Conservation (phyloP, 75 land plant genomes). For the Adiantum capillusveneris region DNA sequence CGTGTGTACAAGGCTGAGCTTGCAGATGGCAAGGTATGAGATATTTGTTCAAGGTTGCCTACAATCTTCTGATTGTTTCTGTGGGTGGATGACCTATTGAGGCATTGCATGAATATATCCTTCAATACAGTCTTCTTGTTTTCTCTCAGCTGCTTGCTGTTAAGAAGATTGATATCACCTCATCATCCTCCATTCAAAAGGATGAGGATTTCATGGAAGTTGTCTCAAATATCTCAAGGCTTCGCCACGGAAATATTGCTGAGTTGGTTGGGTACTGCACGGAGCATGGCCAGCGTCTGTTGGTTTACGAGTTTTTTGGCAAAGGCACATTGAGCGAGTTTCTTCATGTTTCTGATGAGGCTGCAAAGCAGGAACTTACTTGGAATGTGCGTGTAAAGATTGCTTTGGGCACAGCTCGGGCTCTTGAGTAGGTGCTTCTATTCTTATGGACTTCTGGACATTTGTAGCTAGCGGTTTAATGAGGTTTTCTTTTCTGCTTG, state of each 20-base stretch:
- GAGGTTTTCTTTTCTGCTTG: too few species aligned
- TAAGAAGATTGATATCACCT: constrained; percentile 65
- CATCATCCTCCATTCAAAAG: constrained; percentile 21
- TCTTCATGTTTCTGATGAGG: constrained; percentile 74
- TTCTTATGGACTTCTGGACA: background rate
- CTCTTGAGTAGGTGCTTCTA: background rate
- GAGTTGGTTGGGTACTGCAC: constrained; percentile 85
- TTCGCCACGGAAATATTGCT: constrained; percentile 73
- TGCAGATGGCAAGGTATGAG: constrained; percentile 73
- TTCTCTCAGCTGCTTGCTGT: constrained; percentile 66
- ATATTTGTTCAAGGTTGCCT: too few species aligned
- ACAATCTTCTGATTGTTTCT: too few species aligned
- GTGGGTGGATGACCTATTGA: too few species aligned
- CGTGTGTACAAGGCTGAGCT: constrained; percentile 84
- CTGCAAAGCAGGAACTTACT: constrained; percentile 44
- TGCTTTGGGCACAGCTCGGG: constrained; percentile 85
- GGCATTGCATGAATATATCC: background rate
- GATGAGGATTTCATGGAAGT: constrained; percentile 63
- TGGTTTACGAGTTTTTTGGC: constrained; percentile 66
- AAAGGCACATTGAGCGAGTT: constrained; percentile 82
- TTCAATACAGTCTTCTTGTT: background rate
- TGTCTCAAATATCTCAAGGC: constrained; percentile 57
- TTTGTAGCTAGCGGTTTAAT: too few species aligned
- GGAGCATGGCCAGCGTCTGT: constrained; percentile 75
- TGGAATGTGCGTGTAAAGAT: constrained; percentile 96